Base-by-base conservation (phyloP, 2,329 filamentous ascomycete genomes). In the Aspergillus floridensis region DNA sequence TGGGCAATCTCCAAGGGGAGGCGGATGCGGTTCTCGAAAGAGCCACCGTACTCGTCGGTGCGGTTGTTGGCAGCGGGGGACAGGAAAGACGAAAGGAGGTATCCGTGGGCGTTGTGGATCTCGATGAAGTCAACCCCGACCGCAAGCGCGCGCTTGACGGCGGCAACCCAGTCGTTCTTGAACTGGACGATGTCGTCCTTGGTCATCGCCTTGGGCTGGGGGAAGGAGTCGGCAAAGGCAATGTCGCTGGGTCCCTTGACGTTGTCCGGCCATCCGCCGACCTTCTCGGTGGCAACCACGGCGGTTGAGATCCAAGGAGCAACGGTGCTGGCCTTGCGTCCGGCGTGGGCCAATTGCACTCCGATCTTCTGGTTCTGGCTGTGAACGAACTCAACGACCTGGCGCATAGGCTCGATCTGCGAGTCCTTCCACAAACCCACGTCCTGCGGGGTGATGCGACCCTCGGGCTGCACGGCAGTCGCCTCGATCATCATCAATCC, bases 341-440 rank as follows among this genome's bases (percentile, higher is more conserved):
- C 92, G 0, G 91, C 92, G 69, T 96, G 92, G 1, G 80, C 90
- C 4, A 96, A 81, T 78, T 96, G 92, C 62, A 96, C 88, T 54
- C 85, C 91, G 55, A 91, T 86, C 64, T 89, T 86, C 69, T 92
- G 87, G 70, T 82, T 84, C 75, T 96, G 92, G 26, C 84, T 86
- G 78, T 96, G 92, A 2, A 89, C 85, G 63, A 92, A 96, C 62
- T 96, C 90, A 38, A 88, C 85, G 49, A 93, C 83, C 60, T 84
- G 83, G 19, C 68, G 66, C 59, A 96, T 77, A 0, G 88, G 87
- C 63, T 83, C 87, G 61, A 93, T 88, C 74, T 97, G 93, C 35
- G 83, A 86, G 73, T 96, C 93, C 63, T 89, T 82, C 93, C 92
- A 97, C 7, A 97, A 77, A 0, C 93, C 72, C 14, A 68, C 54